Conservation (phyloP, 768 basidiomycete species). For the Agaricus blazei region DNA sequence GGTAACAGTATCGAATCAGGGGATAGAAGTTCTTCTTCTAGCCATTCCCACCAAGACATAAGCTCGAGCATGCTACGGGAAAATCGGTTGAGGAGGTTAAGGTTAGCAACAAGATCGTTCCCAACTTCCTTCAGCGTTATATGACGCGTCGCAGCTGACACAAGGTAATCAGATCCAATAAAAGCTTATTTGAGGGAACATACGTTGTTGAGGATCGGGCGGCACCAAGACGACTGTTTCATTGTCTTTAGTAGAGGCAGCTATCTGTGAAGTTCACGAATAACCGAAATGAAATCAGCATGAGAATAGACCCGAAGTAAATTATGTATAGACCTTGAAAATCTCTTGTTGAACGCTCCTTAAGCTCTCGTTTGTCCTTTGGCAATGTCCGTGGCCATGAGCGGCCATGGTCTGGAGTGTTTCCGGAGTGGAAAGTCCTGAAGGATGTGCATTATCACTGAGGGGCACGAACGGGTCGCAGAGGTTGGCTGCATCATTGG, state of each 20-base stretch:
- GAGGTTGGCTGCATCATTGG: slow-evolving; percentile 19
- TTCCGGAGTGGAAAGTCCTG: slow-evolving; percentile 15
- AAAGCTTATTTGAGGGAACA: slow-evolving; percentile 9
- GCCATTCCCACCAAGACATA: slow-evolving; percentile 27
- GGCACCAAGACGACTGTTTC: slow-evolving; percentile 26
- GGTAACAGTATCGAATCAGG: slow-evolving; percentile 13
- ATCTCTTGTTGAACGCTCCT: slow-evolving; percentile 30
- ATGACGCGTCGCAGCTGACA: slow-evolving; percentile 23
- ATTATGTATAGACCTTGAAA: slow-evolving; percentile 25
- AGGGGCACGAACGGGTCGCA: slow-evolving; percentile 17
- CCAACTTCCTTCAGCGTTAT: slow-evolving; percentile 32
- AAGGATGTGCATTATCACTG: not conserved
- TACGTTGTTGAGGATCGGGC: slow-evolving; percentile 29
- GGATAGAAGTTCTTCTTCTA: slow-evolving; percentile 22
- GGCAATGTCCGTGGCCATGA: slow-evolving; percentile 22
- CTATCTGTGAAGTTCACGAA: slow-evolving; percentile 23
- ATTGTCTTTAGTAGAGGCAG: slow-evolving; percentile 32
- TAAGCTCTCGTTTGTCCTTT: slow-evolving; percentile 22
- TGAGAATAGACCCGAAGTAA: not conserved
- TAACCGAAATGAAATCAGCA: not conserved
- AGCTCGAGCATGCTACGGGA: slow-evolving; percentile 21
- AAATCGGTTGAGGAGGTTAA: slow-evolving; percentile 29
- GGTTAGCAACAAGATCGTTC: slow-evolving; percentile 31
- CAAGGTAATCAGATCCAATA: not conserved
- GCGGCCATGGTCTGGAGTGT: slow-evolving; percentile 20